Evolutionary conservation across 2,329 filamentous ascomycete genomes (phyloP), one percentile per base, ranked within the genome.

Genomic region (Exophiala alcalophila): DNA sequence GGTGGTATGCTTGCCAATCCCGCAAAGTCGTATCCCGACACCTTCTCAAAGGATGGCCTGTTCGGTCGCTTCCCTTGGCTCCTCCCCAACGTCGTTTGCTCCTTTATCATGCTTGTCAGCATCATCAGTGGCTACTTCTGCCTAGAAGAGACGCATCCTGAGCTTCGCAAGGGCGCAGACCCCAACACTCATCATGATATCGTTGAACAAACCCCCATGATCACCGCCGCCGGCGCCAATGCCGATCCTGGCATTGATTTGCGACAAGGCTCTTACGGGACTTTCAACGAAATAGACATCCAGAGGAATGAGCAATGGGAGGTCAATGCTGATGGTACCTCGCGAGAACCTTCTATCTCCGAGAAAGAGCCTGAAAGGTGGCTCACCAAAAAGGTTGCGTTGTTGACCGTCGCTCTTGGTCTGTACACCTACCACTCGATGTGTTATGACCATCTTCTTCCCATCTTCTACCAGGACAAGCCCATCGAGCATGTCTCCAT

Each of bases 361-460:
- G 55, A 60, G 62, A 72, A 72, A 38, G 32, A 44, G 3, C 61
- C 61, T 10, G 59, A 67, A 19, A 71, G 71, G 46, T 71, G 75
- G 37, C 78, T 83, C 54, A 82, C 75, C 2, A 73, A 68, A 64
- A 77, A 77, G 27, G 81, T 95, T 47, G 70, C 86, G 53, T 81
- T 85, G 64, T 77, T 95, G 39, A 80, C 92, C 26, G 59, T 88
- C n/a, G 84, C 90, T 1, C 69, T 96, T 33, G 86, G 84, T 30
- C 86, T 96, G 51, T 95, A 94, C 68, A 92, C 88, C 4, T 56
- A 94, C 62, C 90, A 96, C 66, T 88, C 84, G 25, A 96, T 96
- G 89, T 89, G 85, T 0, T 96, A 87, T 65, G 91, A 96, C 59
- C 86, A 94, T 61, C 76, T 96, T 1, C 73, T 95, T 40, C 90